Base-by-base conservation (phyloP, 192 early-diverging fungal genomes). In the Backusella psychrophila region DNA sequence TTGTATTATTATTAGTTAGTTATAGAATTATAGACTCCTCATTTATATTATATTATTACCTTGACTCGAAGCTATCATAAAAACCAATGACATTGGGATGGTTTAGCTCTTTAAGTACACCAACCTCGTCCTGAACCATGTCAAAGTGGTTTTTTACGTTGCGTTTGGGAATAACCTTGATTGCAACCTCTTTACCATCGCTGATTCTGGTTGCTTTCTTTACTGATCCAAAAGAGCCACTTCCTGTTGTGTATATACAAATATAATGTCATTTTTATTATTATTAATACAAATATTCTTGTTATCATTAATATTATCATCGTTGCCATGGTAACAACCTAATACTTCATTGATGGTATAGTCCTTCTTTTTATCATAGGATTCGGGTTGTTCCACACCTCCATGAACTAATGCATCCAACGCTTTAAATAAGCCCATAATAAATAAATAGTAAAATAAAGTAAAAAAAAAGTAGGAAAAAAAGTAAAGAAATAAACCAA, bases 151-250 rank as follows among this genome's bases (percentile, higher is more conserved):
- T 92, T 36, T 80, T 90, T 73, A 97, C 91, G 4, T 92, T 88
- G 72, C 89, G 88, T 81, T 98, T 97, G 80, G 90, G 90, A 82
- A 98, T 98, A 59, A 98, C 90, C 82, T 98, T 98, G 77, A 97
- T 88, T 0, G 97, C 97, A 29, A 95, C 95, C 34, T 89, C 86
- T 31, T 92, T 89, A 15, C 91, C 89, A 23, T 92, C 90, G n/a
- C 87, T 89, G 66, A 92, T 88, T 11, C 88, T 84, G 6, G 70
- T 84, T n/a, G 92, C 91, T 74, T 87, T 77, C 69, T 90, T 87
- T 66, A 94, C 93, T 26, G 91, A 89, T 38, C 92, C 93, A 82
- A 91, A 94, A 15, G 92, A 89, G 19, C 93, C 93, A 42, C 67
- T 77, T 12, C 82, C 82, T 83, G 33, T 26, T 31, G 3, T 33